Conservation (phyloP, 1,139 yeast genomes). For the Scheffersomyces stambukii region DNA sequence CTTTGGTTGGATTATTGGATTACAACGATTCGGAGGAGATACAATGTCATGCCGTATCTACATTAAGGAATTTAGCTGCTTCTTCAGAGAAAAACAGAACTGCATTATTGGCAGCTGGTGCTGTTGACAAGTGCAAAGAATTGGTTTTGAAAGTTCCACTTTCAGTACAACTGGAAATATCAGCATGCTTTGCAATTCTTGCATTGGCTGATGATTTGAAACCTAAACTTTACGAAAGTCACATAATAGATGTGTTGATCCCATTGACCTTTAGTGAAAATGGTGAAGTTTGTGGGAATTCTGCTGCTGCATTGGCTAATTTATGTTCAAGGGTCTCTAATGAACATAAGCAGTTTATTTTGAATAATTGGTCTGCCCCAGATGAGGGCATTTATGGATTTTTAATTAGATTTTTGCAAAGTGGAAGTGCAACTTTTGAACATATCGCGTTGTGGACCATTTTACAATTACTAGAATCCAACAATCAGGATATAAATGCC, state of each 20-base stretch:
- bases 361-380: constrained; percentile 76
- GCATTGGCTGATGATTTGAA: constrained; percentile 96
- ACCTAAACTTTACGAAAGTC: constrained; percentile 76
- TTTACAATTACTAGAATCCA: constrained; percentile 85
- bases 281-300: constrained; percentile 96
- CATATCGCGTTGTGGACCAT: constrained; percentile 98
- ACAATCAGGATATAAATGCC: constrained; percentile 63
- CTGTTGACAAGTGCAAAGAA: constrained; percentile 89
- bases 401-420: constrained; percentile 70
- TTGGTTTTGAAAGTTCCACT: constrained; percentile 81
- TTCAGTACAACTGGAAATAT: constrained; percentile 89
- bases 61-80: constrained; percentile 93
- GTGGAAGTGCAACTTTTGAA: constrained; percentile 93
- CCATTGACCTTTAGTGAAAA: constrained; percentile 86
- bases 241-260: constrained; percentile 81
- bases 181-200: constrained; percentile 95
- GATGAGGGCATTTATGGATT: constrained; percentile 86
- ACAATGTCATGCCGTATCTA: constrained; percentile 96
- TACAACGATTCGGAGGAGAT: constrained; percentile 90
- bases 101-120: constrained; percentile 91
- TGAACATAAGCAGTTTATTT: constrained; percentile 71
- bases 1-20: constrained; percentile 80
- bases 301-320: constrained; percentile 97
- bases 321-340: constrained; percentile 80
- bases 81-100: constrained; percentile 88